Evolutionary conservation across 2,329 filamentous ascomycete genomes (phyloP).

Genomic region (Chaetomium sp.): DNA sequence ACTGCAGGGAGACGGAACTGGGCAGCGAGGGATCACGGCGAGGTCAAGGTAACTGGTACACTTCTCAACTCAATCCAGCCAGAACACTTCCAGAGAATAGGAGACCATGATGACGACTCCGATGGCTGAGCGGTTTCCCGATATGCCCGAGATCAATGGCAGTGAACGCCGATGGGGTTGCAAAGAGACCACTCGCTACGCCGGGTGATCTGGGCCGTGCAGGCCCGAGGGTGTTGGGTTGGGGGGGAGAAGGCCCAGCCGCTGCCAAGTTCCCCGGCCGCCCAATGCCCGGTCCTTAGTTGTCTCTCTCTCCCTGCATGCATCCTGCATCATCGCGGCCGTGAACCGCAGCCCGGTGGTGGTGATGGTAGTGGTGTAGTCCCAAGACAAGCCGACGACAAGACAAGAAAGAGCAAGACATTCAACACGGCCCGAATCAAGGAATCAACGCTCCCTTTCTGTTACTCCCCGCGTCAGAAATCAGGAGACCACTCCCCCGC

Average conservation of each 20-base stretch:
- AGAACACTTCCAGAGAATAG: background rate
- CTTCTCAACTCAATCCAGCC: background rate
- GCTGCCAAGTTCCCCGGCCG: background rate
- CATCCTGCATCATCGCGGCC: background rate
- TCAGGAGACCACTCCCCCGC: background rate
- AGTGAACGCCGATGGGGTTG: background rate
- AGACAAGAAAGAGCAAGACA: background rate
- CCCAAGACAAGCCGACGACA: background rate
- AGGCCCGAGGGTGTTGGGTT: background rate
- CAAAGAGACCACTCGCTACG: background rate
- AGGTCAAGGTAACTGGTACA: background rate
- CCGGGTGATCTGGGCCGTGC: constrained; percentile 20
- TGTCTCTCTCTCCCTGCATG: background rate
- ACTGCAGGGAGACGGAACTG: background rate
- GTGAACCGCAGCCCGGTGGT: background rate
- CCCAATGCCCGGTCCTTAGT: background rate
- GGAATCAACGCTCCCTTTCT: background rate
- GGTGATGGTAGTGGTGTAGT: background rate
- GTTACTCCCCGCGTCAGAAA: background rate
- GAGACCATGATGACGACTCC: background rate
- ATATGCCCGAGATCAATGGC: constrained; percentile 13
- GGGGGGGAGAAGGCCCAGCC: background rate
- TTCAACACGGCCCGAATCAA: background rate
- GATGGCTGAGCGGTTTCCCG: constrained; percentile 1
- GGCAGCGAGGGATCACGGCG: background rate